Conservation (phyloP, 768 basidiomycete species). For the Trametes coccinea region DNA sequence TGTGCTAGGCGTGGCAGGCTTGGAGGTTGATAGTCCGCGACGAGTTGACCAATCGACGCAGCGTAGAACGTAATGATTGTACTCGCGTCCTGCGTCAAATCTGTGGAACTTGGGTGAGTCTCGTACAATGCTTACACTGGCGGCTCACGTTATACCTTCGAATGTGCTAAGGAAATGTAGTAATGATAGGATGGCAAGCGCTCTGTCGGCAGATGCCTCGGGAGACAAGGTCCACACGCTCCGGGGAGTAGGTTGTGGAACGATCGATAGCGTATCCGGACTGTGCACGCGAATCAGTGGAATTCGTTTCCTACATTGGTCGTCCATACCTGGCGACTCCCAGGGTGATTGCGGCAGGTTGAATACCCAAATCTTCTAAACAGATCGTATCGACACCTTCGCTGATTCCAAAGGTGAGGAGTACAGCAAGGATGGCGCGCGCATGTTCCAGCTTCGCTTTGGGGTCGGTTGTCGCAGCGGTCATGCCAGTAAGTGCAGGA, state of each 20-base stretch:
- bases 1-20: slow-evolving; percentile 71
- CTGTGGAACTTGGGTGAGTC: slow-evolving; percentile 37
- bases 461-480: slow-evolving; percentile 36
- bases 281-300: slow-evolving; percentile 31
- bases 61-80: slow-evolving; percentile 82
- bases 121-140: no score
- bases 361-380: slow-evolving; percentile 49
- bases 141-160: slow-evolving; percentile 48
- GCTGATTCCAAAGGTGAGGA: slow-evolving; percentile 73
- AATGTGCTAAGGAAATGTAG: slow-evolving; percentile 73
- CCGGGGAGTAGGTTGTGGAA: slow-evolving; percentile 36
- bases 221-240: slow-evolving; percentile 76
- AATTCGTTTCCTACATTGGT: no score
- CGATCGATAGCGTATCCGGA: slow-evolving; percentile 42
- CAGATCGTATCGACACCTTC: slow-evolving; percentile 71
- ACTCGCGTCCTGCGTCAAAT: slow-evolving; percentile 65
- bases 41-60: slow-evolving; percentile 59
- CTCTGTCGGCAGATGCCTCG: slow-evolving; percentile 66
- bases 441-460: slow-evolving; percentile 51
- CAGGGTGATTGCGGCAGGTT: slow-evolving; percentile 6
- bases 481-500: slow-evolving; percentile 3
- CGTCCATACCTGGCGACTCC: slow-evolving; percentile 1
- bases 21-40: slow-evolving; percentile 61
- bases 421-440: slow-evolving; percentile 57
- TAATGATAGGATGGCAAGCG: slow-evolving; percentile 64